A percentile compares a stretch with the other conserved stretches of the same genome.
These are phyloP conservation scores for Cymbopogon flexuosus DNA, from an alignment of 202 grass and related monocot species.

Conservation along the genomic window DNA sequence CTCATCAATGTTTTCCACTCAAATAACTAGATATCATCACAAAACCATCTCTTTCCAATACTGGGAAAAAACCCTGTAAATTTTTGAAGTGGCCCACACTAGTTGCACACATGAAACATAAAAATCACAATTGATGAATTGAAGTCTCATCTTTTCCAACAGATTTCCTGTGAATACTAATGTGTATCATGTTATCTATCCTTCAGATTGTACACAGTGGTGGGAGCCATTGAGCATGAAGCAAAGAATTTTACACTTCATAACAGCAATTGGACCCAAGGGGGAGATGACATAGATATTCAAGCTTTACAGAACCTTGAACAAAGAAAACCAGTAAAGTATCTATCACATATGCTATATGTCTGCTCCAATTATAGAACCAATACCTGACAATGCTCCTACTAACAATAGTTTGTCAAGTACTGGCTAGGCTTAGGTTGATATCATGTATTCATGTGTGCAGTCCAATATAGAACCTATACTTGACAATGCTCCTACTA, in stretches of 20 bases:
- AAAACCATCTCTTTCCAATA: slow-evolving; percentile 6
- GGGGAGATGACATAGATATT: neutral
- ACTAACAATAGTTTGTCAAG: neutral
- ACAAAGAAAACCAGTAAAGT: neutral
- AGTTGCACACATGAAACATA: neutral
- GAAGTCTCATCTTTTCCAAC: neutral
- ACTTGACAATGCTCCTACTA: neutral
- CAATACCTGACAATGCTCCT: neutral
- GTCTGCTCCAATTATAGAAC: neutral
- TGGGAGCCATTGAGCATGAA: neutral
- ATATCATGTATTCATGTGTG: too few species aligned
- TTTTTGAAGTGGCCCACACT: neutral
- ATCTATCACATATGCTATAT: neutral
- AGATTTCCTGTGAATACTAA: neutral
- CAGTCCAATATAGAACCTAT: neutral
- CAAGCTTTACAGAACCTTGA: neutral
- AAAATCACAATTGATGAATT: neutral
- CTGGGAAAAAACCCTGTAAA: neutral
- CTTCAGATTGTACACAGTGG: neutral
- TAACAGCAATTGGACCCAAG: neutral
- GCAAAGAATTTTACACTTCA: neutral
- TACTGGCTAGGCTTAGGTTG: neutral
- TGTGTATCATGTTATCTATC: neutral
- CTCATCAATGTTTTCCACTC: neutral
- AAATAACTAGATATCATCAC: neutral